Base-by-base conservation (phyloP, 148 eudicot genomes). In the Dysphania ambrosioides region DNA sequence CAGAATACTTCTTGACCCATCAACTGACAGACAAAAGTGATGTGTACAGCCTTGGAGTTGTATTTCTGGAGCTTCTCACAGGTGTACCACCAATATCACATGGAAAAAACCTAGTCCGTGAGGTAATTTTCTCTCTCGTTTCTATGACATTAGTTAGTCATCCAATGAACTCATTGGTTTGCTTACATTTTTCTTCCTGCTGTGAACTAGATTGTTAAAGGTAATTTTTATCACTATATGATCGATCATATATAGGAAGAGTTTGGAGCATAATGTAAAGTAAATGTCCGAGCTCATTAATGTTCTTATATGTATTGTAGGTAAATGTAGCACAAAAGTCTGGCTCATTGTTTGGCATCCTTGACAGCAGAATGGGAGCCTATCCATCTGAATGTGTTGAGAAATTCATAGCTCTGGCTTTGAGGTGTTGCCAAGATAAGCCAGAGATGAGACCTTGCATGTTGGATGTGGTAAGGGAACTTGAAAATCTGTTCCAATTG, bases 1-100 rank as follows among this genome's bases (percentile, higher is more conserved):
- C 97, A 13, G 97, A 90, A 67, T 92, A 92, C 77, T 80, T 87
- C 78, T 81, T 92, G 85, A 92, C 95, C 70, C 91, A 85, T 76
- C 87, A 88, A 75, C 70, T 92, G 70, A 88, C 97, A 1, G 97
- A 90, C 75, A 92, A 90, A 78, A 92, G 97, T 31, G 97, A 92
- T 57, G 93, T 92, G 35, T 92, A 92, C 76, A 89, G 97, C 85
- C 86, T 92, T 36, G 94, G 97, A 34, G 87, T 92, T 47, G 97
- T 92, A 55, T 86, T 90, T 80, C 82, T 92, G 73, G 97, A 92
- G 85, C 86, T 92, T 77, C 82, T 92, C 67, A 92, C 95, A 29
- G 91, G 92, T 30, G 81, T 82, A 83, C 88, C 82, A 34, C 94
- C 97, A 53, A 92, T 90, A 81, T 82, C 88, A 30, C 85, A 84